Conservation (phyloP, 768 basidiomycete genomes). For the Mycena vulgaris region DNA sequence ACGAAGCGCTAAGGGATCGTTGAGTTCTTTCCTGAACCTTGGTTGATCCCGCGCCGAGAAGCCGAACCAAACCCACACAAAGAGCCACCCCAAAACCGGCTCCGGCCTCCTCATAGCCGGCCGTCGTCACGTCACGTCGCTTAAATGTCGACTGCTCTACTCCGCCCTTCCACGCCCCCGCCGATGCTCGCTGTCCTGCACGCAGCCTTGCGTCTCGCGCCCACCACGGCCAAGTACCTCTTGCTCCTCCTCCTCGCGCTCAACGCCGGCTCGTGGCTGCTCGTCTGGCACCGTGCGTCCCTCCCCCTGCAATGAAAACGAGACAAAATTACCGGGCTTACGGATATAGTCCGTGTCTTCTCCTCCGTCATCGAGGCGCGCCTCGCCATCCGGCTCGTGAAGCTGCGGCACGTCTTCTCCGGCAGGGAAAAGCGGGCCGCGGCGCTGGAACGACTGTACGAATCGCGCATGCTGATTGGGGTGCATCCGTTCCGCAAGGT, state of each 20-base stretch:
- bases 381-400: constrained; percentile 45
- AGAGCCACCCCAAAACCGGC: no score
- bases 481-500: constrained; percentile 66
- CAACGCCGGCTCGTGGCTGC: constrained; percentile 27
- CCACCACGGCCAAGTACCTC: constrained; percentile 16
- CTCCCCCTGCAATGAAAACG: no score
- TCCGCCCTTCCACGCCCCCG: no score
- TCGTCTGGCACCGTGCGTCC: constrained; percentile 33
- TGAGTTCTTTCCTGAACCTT: no score
- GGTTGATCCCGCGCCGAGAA: no score
- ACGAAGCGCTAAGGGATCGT: no score
- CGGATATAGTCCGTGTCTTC: constrained; percentile 17
- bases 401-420: constrained; percentile 51
- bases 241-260: constrained; percentile 26
- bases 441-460: constrained; percentile 33
- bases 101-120: neutral
- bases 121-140: no score
- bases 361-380: constrained; percentile 3
- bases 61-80: neutral
- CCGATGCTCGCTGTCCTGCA: neutral
- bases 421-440: constrained; percentile 49
- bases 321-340: no score
- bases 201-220: neutral
- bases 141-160: no score
- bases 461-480: constrained; percentile 59